These are phyloP conservation scores for Xanthoconium separans DNA, from an alignment of 1,284 basidiomycete genomes.

Conservation along the genomic window DNA sequence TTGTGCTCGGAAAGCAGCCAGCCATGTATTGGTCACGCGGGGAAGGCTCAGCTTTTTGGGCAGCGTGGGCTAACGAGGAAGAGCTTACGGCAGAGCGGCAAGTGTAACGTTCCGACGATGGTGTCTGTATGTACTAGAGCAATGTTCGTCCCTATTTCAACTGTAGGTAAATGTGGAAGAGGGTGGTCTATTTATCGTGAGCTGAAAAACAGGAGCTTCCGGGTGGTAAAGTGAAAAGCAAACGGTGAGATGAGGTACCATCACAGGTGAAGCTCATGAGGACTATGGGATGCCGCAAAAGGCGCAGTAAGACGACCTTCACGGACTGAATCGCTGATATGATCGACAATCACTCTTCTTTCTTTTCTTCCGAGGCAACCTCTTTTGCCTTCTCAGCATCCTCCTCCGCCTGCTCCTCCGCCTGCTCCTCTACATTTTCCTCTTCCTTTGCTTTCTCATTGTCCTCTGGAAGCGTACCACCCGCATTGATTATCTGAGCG, in stretches of 20 bases:
- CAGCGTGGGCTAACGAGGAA: slow-evolving; percentile 56
- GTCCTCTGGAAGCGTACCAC: slow-evolving; percentile 34
- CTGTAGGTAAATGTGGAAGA: slow-evolving; percentile 29
- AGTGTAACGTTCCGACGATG: slow-evolving; percentile 10
- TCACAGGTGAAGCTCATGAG: slow-evolving; percentile 9
- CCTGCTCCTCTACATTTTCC: slow-evolving; percentile 21
- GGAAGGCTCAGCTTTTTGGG: slow-evolving; percentile 53
- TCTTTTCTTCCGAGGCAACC: slow-evolving; percentile 25
- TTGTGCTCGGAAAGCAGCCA: slow-evolving; percentile 47
- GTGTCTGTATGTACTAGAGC: too few species aligned
- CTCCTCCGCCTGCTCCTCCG: slow-evolving; percentile 31
- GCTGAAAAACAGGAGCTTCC: slow-evolving; percentile 5
- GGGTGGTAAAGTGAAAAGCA: slow-evolving; percentile 9
- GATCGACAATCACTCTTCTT: slow-evolving; percentile 21
- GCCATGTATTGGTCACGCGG: slow-evolving; percentile 63
- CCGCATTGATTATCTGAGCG: slow-evolving; percentile 72
- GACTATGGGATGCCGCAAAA: slow-evolving; percentile 6
- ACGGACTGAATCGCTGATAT: not conserved
- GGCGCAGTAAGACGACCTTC: not conserved
- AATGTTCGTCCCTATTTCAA: too few species aligned
- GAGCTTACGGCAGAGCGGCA: slow-evolving; percentile 8
- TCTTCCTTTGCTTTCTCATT: slow-evolving; percentile 31
- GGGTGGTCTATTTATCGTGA: slow-evolving; percentile 31
- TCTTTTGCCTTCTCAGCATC: slow-evolving; percentile 32
- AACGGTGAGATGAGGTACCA: slow-evolving; percentile 3